These are phyloP conservation scores for Pyricularia pennisetigena DNA, from an alignment of 2,329 filamentous ascomycete species.

Conservation along the genomic window DNA sequence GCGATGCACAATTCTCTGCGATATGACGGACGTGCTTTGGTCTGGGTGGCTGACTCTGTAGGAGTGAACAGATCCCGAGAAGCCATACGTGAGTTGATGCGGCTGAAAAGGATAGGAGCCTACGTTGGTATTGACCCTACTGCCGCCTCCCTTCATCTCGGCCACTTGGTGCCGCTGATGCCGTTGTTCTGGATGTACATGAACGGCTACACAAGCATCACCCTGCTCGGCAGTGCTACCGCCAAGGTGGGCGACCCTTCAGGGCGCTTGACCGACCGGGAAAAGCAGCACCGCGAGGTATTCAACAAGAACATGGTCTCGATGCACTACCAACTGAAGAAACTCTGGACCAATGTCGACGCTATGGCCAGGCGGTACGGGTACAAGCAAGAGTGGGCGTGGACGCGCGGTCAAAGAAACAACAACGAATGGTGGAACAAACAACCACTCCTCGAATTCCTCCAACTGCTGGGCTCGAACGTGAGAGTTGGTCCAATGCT, in stretches of 20 bases:
- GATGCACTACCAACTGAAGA: conserved; percentile 60
- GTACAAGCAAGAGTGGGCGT: conserved; percentile 52
- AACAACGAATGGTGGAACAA: conserved; percentile 78
- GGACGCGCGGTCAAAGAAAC: conserved; percentile 61
- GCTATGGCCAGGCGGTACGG: conserved; percentile 54
- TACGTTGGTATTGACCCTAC: conserved; percentile 82
- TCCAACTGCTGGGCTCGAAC: conserved; percentile 61
- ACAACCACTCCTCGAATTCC: conserved; percentile 62
- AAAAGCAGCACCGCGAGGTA: conserved; percentile 27
- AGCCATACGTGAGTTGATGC: conserved; percentile 54
- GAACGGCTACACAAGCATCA: conserved; percentile 59
- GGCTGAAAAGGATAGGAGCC: conserved; percentile 54
- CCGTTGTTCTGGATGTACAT: conserved; percentile 77
- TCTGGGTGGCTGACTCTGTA: conserved; percentile 2
- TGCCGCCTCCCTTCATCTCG: conserved; percentile 68
- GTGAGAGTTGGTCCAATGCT: conserved; percentile 82
- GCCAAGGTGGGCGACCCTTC: conserved; percentile 73
- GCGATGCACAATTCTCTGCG: neutral
- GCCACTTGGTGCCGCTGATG: conserved; percentile 75
- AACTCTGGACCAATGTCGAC: conserved; percentile 67
- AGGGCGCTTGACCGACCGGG: conserved; percentile 53
- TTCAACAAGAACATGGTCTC: conserved; percentile 55
- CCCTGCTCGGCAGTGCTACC: conserved; percentile 64
- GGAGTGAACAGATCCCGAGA: conserved; percentile 27
- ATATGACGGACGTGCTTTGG: neutral